phyloP scores from a whole-genome alignment of 2,329 filamentous ascomycete genomes.

The Beauveria sp. region DNA sequence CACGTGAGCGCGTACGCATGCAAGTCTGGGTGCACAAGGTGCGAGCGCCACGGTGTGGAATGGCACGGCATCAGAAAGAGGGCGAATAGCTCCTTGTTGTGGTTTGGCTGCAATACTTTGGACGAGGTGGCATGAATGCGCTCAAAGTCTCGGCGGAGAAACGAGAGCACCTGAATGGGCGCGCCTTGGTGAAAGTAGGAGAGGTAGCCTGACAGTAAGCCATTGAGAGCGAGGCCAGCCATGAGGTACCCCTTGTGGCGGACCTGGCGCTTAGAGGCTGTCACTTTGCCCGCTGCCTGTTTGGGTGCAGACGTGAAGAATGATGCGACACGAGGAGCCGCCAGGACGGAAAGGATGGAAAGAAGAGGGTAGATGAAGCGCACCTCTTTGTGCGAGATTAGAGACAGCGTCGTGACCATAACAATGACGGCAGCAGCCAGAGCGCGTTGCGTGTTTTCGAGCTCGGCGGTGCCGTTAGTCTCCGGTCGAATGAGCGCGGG shows the following conservation, averaged over 20 bases:
- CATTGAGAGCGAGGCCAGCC: slow-evolving; percentile 55
- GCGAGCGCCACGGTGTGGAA: slow-evolving; percentile 88
- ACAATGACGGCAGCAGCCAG: slow-evolving; percentile 52
- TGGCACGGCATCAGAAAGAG: slow-evolving; percentile 95
- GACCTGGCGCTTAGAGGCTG: slow-evolving; percentile 25
- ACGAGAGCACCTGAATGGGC: slow-evolving; percentile 64
- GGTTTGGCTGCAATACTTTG: slow-evolving; percentile 14
- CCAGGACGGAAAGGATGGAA: slow-evolving; percentile 75
- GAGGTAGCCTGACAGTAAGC: slow-evolving; percentile 65
- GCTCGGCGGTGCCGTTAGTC: slow-evolving; percentile 27
- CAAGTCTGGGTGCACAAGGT: slow-evolving; percentile 68
- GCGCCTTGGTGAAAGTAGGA: slow-evolving; percentile 74
- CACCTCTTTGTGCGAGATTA: slow-evolving; percentile 92
- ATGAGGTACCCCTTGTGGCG: slow-evolving; percentile 51
- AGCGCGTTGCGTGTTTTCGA: slow-evolving; percentile 19
- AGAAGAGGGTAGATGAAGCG: slow-evolving; percentile 93
- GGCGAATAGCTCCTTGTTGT: slow-evolving; percentile 47
- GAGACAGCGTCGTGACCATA: slow-evolving; percentile 58
- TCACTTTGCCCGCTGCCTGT: slow-evolving; percentile 19
- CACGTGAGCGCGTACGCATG: slow-evolving; percentile 81
- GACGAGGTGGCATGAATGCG: slow-evolving; percentile 36
- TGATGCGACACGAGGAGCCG: slow-evolving; percentile 56
- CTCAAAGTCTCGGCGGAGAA: slow-evolving; percentile 69
- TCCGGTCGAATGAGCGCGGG: slow-evolving; percentile 51
- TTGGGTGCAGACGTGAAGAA: slow-evolving; percentile 50